Evolutionary conservation across 179 eudicot species (phyloP).

Genomic region (Silene coronaria): DNA sequence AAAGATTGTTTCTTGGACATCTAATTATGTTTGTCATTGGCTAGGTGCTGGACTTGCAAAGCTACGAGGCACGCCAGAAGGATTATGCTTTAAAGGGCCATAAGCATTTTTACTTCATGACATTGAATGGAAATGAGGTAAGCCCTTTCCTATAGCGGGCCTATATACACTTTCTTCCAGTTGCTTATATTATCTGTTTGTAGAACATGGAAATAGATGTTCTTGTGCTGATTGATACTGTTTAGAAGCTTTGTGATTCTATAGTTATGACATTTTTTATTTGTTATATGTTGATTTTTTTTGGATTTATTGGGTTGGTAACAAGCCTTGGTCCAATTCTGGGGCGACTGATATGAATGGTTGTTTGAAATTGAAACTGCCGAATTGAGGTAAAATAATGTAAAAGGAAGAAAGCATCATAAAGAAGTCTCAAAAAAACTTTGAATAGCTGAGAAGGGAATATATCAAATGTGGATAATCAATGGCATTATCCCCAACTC

Average conservation of each 20-base stretch:
- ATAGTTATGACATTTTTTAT: not conserved
- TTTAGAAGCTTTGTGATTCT: not conserved
- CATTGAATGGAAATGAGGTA: constrained; percentile 93
- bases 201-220: not conserved
- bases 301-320: not conserved
- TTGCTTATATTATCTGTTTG: not conserved
- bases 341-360: not conserved
- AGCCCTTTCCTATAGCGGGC: not conserved
- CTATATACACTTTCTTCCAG: not conserved
- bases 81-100: constrained; percentile 80
- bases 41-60: constrained; percentile 76
- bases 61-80: constrained; percentile 78
- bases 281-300: not conserved
- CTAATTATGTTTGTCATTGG: not conserved
- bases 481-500: not conserved
- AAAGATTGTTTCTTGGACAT: not conserved
- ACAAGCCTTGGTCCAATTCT: not conserved
- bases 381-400: not conserved
- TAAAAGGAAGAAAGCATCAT: not conserved
- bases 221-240: not conserved
- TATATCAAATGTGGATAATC: not conserved
- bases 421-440: not conserved
- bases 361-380: not conserved
- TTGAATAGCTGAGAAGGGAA: not conserved
- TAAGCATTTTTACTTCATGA: constrained; percentile 98